A percentile compares a stretch with the other conserved stretches of the same genome.
phyloP scores from a whole-genome alignment of 2,329 filamentous ascomycete species.

The Niveomyces coronatus region DNA sequence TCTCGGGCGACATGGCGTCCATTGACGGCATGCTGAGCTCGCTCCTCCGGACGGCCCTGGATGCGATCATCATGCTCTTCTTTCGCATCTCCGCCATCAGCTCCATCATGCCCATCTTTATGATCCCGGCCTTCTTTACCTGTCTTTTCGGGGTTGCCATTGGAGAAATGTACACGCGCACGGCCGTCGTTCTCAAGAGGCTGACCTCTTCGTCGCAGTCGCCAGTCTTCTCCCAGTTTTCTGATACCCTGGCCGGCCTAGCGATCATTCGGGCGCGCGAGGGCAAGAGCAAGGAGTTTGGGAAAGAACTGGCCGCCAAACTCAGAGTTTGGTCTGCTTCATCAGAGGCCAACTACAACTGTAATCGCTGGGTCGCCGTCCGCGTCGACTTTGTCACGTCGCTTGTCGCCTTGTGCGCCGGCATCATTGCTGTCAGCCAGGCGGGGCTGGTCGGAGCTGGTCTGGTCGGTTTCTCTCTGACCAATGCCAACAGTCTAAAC shows the following conservation, averaged over 20 bases:
- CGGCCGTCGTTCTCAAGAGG: conserved; percentile 35
- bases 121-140: conserved; percentile 34
- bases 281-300: conserved; percentile 38
- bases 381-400: conserved; percentile 45
- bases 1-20: conserved; percentile 47
- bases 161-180: conserved; percentile 41
- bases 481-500: conserved; percentile 44
- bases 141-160: conserved; percentile 35
- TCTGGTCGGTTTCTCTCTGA: conserved; percentile 45
- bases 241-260: conserved; percentile 40
- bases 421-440: conserved; percentile 40
- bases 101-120: conserved; percentile 42
- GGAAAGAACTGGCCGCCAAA: conserved; percentile 38
- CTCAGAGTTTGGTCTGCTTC: conserved; percentile 36
- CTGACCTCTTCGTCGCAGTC: conserved; percentile 37
- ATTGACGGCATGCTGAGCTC: conserved; percentile 38
- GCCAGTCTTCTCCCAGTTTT: conserved; percentile 47
- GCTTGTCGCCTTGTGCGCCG: conserved; percentile 39
- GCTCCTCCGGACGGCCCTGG: conserved; percentile 33
- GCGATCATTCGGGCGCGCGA: conserved; percentile 40
- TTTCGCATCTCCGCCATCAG: conserved; percentile 38
- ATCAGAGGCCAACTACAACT: conserved; percentile 41
- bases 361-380: conserved; percentile 47
- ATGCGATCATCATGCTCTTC: conserved; percentile 30
- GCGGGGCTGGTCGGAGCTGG: conserved; percentile 37